Base-by-base conservation (phyloP, 2,329 filamentous ascomycete species). In the Aspergillus pseudoterreus region DNA sequence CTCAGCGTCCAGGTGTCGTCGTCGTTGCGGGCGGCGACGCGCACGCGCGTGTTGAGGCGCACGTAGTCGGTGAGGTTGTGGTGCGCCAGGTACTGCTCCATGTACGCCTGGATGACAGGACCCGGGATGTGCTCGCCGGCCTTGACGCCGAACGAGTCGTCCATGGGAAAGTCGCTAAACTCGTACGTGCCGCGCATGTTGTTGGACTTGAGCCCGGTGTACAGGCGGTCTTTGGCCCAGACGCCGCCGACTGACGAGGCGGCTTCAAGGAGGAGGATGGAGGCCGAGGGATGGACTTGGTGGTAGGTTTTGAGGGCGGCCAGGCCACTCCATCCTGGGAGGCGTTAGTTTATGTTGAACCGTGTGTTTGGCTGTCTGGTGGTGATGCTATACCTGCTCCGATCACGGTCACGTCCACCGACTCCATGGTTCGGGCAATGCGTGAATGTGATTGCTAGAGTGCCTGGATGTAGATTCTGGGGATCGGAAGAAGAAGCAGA, bases 181-280 rank as follows among this genome's bases (percentile, higher is more conserved):
- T 92, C 86, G 58, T 85, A 89, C 0, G 82, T 86, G 2, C 87
- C 87, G 10, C 85, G 67, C 65, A 89, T 79, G 62, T 91, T 91
- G 69, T 92, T 92, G 48, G 82, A 84, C 61, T 84, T 87, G 45
- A 92, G 76, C 1, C 82, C 83, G 0, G 83, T 81, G 64, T 91
- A 76, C 0, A 90, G 70, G 1, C 86, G 79, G 35, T 86, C 74
- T 50, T 82, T 74, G 8, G 83, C 80, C 88, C 87, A 92, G 14
- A 84, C 83, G 4, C 88, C 88, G 1, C 88, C 88, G 4, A 85
- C 62, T 0, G 80, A 80, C 11, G 74, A 65, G 10, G 77, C 75
- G 4, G 75, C 70, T 43, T 90, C 86, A 27, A 88, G 70, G 9
- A 89, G 63, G 1, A 78, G 70, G 21, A 88, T 63, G 2, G 77